Evolutionary conservation across 2,329 filamentous ascomycete species (phyloP), one percentile per base, ranked within the genome.

Genomic region (Alternaria ventricosa): DNA sequence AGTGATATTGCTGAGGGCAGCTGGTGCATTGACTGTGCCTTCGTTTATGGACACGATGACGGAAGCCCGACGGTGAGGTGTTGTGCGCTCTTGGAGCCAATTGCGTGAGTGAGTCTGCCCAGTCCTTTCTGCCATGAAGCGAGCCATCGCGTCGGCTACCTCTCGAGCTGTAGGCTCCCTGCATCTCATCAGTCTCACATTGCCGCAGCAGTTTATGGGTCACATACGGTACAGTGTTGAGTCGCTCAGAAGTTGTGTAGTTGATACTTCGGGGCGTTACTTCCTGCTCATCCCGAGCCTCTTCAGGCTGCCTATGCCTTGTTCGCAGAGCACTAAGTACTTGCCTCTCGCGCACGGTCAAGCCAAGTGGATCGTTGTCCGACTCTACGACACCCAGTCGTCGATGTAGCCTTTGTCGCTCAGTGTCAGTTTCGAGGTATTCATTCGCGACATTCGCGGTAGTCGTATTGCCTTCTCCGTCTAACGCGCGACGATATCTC

Each of bases 311-410:
- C 60, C 82, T 72, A 13, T 62, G 60, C 15, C 81, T 80, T 11
- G 78, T 82, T 8, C 82, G 76, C 15, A 85, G 62, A n/a, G 80
- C 76, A 55, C 84, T 82, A 20, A 85, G 70, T 13, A 85, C 80
- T 46, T 82, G 80, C 60, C 83, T 79, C 65, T 85, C 83, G 45
- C 82, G 75, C 18, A 79, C 75, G 13, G 81, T 84, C 47, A 85
- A 71, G 3, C 83, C 83, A 65, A 81, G 77, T 8, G 82, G 82
- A 68, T 84, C 83, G 57, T 83, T 78, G 61, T 81, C 80, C 23
- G 79, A 75, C 50, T 80, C 77, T 33, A 80, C 76, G 60, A 78
- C 69, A 66, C 79, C 77, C 66, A 79, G 67, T 64, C 75, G 75
- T 18, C 78, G 71, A 71, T 76, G 67, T 61, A 75, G 67, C 56